phyloP scores from a whole-genome alignment of 805 yeast genomes.

The Metschnikowia picachoensis region DNA sequence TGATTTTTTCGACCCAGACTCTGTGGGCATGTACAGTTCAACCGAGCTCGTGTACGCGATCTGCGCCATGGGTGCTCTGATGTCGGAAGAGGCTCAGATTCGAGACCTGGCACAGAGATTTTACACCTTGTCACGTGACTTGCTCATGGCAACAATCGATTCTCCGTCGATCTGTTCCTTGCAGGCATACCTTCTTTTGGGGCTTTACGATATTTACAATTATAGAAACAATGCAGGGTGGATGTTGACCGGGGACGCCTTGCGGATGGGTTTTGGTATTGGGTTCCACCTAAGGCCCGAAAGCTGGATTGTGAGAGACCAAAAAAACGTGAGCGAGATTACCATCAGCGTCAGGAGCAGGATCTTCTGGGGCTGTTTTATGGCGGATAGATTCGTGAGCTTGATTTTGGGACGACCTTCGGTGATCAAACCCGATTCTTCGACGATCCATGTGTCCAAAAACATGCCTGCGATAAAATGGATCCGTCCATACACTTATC shows the following conservation, averaged over 20 bases:
- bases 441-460: conserved; percentile 11
- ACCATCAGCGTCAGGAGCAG: conserved; percentile 11
- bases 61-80: conserved; percentile 13
- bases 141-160: conserved; percentile 10
- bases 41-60: conserved; percentile 13
- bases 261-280: conserved; percentile 14
- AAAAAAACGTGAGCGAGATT: conserved; percentile 6
- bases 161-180: conserved; percentile 11
- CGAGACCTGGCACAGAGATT: conserved; percentile 4
- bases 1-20: conserved; percentile 13
- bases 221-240: conserved; percentile 13
- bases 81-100: conserved; percentile 5
- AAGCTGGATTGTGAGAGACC: conserved; percentile 8
- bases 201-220: conserved; percentile 14
- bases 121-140: conserved; percentile 9
- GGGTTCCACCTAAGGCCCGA: conserved; percentile 14
- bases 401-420: conserved; percentile 13
- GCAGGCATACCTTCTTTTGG: conserved; percentile 15
- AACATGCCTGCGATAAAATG: conserved; percentile 15
- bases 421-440: conserved; percentile 7
- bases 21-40: conserved; percentile 10
- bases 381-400: conserved; percentile 15
- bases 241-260: conserved; percentile 14
- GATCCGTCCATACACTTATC: conserved; percentile 13
- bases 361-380: conserved; percentile 15